These are phyloP conservation scores for Yamadazyma blattariae DNA, from an alignment of 1,139 yeast genomes.

Conservation along the genomic window DNA sequence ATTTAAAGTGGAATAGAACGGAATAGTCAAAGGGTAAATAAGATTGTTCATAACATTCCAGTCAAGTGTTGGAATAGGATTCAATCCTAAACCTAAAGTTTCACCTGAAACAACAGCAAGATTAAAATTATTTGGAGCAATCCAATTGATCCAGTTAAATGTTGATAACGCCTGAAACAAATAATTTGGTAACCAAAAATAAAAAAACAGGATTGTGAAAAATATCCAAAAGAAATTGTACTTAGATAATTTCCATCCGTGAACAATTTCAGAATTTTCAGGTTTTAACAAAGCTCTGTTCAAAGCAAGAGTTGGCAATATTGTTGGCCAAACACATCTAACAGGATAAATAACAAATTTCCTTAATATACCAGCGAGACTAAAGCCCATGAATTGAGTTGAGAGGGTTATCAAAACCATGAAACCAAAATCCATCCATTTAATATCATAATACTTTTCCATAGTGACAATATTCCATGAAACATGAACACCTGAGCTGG, in stretches of 20 bases:
- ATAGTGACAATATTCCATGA: conserved; percentile 29
- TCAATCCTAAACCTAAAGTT: conserved; percentile 49
- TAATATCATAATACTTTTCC: conserved; percentile 29
- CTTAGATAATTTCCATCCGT: conserved; percentile 30
- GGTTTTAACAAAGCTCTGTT: conserved; percentile 46
- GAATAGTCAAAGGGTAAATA: conserved; percentile 28
- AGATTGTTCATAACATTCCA: conserved; percentile 33
- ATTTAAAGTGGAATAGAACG: conserved; percentile 44
- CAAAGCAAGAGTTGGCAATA: conserved; percentile 51
- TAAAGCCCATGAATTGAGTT: conserved; percentile 57
- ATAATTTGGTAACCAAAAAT: conserved; percentile 29
- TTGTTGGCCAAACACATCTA: conserved; percentile 54
- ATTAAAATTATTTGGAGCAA: conserved; percentile 33
- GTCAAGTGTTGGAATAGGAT: conserved; percentile 52
- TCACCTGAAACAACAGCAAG: conserved; percentile 54
- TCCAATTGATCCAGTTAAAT: conserved; percentile 34
- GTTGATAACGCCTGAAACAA: conserved; percentile 25
- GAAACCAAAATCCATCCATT: conserved; percentile 45
- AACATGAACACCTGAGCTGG: conserved; percentile 17
- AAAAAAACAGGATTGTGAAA: conserved; percentile 20
- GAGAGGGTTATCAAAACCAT: conserved; percentile 46
- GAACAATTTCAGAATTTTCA: conserved; percentile 35
- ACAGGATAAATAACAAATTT: conserved; percentile 53
- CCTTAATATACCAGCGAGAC: conserved; percentile 57
- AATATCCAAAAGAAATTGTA: conserved; percentile 22